A percentile compares a stretch with the other conserved stretches of the same genome.
phyloP scores from a whole-genome alignment of 2,329 filamentous ascomycete genomes.

The Penicillium sclerotiorum region DNA sequence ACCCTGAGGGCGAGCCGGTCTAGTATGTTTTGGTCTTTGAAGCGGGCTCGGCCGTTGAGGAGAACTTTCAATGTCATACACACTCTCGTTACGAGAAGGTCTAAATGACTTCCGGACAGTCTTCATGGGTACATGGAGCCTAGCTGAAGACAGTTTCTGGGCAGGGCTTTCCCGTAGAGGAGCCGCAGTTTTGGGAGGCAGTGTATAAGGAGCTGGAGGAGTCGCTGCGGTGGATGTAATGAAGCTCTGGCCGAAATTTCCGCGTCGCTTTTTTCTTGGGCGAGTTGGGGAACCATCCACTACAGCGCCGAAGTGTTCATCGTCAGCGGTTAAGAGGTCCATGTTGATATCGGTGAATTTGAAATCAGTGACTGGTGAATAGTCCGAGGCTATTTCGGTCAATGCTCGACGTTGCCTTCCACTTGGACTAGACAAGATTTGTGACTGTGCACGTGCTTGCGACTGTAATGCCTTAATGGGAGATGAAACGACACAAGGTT shows the following conservation, averaged over 20 bases:
- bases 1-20: constrained; percentile 10
- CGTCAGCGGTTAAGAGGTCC: constrained; percentile 43
- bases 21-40: constrained; percentile 20
- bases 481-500: constrained; percentile 26
- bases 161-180: constrained; percentile 15
- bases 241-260: constrained; percentile 34
- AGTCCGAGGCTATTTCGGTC: constrained; percentile 47
- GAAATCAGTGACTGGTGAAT: constrained; percentile 41
- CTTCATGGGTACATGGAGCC: constrained; percentile 16
- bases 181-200: constrained; percentile 20
- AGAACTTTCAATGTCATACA: constrained; percentile 42
- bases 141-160: constrained; percentile 14
- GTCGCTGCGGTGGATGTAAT: constrained; percentile 33
- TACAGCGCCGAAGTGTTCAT: constrained; percentile 41
- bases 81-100: constrained; percentile 27
- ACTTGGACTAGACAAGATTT: constrained; percentile 42
- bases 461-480: constrained; percentile 30
- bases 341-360: constrained; percentile 37
- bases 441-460: constrained; percentile 20
- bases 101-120: constrained; percentile 25
- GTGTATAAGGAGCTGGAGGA: constrained; percentile 29
- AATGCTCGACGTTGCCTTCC: constrained; percentile 40
- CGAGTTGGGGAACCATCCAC: constrained; percentile 34
- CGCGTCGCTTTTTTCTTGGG: constrained; percentile 41
- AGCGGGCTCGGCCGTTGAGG: constrained; percentile 28